phyloP scores from a whole-genome alignment of 225 moss, liverwort and hornwort species.

The Takakia lepidozioides region DNA sequence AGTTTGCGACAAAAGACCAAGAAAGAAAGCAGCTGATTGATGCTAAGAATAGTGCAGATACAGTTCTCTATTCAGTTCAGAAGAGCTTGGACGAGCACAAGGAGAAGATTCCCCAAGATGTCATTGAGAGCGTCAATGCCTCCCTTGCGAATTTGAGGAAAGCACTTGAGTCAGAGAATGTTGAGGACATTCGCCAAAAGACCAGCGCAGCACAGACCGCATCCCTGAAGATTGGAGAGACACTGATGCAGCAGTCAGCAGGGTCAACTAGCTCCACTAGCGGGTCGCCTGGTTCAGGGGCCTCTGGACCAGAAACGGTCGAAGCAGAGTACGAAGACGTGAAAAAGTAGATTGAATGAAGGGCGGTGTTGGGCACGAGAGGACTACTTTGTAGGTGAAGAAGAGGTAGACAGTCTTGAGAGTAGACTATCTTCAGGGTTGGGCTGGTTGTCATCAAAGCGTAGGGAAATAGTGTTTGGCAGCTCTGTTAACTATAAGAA shows the following conservation, averaged over 20 bases:
- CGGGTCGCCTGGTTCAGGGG: constrained; percentile 10
- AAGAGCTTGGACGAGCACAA: constrained; percentile 73
- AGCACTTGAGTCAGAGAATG: constrained; percentile 49
- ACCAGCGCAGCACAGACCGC: constrained; percentile 46
- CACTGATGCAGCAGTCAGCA: constrained; percentile 51
- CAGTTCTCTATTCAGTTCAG: constrained; percentile 47
- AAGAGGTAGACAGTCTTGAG: no score
- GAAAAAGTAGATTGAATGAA: constrained; percentile 65
- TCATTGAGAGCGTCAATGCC: constrained; percentile 35
- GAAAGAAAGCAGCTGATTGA: constrained; percentile 84
- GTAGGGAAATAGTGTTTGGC: no score
- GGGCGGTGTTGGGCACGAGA: no score
- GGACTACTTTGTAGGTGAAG: no score
- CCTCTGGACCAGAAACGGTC: constrained; percentile 43
- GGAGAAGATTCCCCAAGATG: constrained; percentile 66
- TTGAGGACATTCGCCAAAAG: constrained; percentile 55
- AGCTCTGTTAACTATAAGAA: no score
- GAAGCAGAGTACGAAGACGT: constrained; percentile 82
- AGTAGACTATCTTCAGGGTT: no score
- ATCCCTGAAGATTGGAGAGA: constrained; percentile 83
- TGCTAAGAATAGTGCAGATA: constrained; percentile 80
- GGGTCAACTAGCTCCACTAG: no score
- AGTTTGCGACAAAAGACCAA: constrained; percentile 72
- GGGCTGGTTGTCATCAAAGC: no score
- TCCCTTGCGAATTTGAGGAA: constrained; percentile 54